Conservation (phyloP, 805 yeast genomes). For the Ogataea siamensis region DNA sequence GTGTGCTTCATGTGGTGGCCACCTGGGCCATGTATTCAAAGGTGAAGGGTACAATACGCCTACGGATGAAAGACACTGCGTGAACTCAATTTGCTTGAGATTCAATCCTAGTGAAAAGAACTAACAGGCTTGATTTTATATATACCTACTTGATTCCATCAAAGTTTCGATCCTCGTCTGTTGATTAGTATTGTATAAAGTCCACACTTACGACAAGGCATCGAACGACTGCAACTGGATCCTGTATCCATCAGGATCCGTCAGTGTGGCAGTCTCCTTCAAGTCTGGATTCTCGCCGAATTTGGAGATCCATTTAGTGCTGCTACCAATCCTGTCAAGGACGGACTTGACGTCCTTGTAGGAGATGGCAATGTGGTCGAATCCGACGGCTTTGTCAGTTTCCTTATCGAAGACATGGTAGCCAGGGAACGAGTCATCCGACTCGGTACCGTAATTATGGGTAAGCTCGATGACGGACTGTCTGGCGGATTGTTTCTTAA, state of each 20-base stretch:
- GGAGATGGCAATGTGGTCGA: slow-evolving; percentile 79
- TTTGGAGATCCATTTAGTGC: slow-evolving; percentile 55
- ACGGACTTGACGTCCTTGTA: slow-evolving; percentile 59
- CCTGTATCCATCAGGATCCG: slow-evolving; percentile 90
- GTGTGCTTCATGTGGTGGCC: slow-evolving; percentile 88
- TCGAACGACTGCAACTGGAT: slow-evolving; percentile 55
- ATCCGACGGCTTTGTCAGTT: slow-evolving; percentile 64
- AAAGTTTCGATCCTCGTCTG: slow-evolving; percentile 15
- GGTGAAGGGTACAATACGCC: slow-evolving; percentile 91
- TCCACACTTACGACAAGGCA: slow-evolving; percentile 20
- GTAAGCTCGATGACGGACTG: slow-evolving; percentile 86
- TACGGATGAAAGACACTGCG: slow-evolving; percentile 92
- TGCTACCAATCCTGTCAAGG: slow-evolving; percentile 49
- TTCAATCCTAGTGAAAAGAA: slow-evolving; percentile 36
- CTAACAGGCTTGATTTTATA: not conserved
- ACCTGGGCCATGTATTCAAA: slow-evolving; percentile 90
- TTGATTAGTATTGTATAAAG: slow-evolving; percentile 6
- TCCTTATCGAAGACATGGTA: slow-evolving; percentile 77
- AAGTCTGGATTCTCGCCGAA: slow-evolving; percentile 51
- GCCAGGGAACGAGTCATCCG: slow-evolving; percentile 61
- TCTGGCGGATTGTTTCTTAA: slow-evolving; percentile 37
- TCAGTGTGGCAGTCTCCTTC: slow-evolving; percentile 65
- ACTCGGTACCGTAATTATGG: slow-evolving; percentile 94
- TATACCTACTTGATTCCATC: not conserved
- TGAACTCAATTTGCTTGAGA: slow-evolving; percentile 78